A percentile compares a stretch with the other conserved stretches of the same genome.
These are phyloP conservation scores for Solanum bulbocastanum DNA, from an alignment of 257 asterid genomes.

Conservation along the genomic window DNA sequence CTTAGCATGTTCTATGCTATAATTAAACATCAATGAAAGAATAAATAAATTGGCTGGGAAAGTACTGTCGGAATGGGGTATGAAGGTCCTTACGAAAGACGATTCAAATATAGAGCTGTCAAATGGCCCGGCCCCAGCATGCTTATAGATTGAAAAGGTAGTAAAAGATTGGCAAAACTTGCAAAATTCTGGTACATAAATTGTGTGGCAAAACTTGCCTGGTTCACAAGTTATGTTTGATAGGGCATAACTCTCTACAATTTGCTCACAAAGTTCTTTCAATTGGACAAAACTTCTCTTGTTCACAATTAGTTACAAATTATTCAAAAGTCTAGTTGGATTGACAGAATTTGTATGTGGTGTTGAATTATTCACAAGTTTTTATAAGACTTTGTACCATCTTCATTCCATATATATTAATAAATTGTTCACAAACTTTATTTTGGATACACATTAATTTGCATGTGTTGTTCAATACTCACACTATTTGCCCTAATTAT, in stretches of 20 bases:
- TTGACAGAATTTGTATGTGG: neutral
- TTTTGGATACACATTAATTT: neutral
- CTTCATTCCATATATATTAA: neutral
- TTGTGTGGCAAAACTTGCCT: neutral
- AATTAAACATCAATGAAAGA: neutral
- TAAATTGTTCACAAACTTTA: neutral
- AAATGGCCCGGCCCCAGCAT: neutral
- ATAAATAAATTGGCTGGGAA: too few relatives aligned
- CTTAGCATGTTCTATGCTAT: neutral
- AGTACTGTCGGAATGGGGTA: too few relatives aligned
- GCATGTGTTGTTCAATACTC: neutral
- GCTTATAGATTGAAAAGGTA: neutral
- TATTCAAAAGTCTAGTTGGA: neutral
- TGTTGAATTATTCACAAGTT: neutral
- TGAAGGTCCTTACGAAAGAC: too few relatives aligned
- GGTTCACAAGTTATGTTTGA: neutral
- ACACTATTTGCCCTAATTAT: neutral
- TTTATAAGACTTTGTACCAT: neutral
- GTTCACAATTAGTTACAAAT: neutral
- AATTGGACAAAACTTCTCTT: neutral
- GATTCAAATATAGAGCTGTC: neutral
- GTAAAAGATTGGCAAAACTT: too few relatives aligned
- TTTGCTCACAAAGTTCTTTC: neutral
- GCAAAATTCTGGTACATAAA: neutral
- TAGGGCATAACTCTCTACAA: neutral